These are phyloP conservation scores for Chytriomyces confervae DNA, from an alignment of 192 early-diverging fungal genomes.

Conservation along the genomic window DNA sequence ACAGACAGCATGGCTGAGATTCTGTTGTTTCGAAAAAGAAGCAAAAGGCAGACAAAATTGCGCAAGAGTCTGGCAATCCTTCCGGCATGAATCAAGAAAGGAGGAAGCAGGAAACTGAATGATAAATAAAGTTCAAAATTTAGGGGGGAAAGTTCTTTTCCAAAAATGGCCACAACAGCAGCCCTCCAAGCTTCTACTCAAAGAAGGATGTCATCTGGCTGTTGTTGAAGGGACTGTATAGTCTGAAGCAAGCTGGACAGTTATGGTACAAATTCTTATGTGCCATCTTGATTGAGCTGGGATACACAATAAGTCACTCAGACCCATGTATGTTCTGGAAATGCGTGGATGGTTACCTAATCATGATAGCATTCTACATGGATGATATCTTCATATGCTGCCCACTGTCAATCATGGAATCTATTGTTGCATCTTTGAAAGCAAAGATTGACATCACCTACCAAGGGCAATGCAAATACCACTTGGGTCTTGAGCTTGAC, in stretches of 20 bases:
- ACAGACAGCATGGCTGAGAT: conserved; percentile 37
- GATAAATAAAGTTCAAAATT: too few relatives aligned
- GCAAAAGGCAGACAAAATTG: conserved; percentile 56
- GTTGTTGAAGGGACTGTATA: conserved; percentile 1
- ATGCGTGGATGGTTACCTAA: background rate
- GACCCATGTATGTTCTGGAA: conserved; percentile 20
- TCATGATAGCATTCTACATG: conserved; percentile 7
- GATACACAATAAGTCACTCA: background rate
- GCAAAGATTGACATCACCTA: background rate
- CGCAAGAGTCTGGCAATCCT: conserved; percentile 23
- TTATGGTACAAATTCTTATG: conserved; percentile 8
- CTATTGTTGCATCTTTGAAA: background rate
- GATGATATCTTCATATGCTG: background rate
- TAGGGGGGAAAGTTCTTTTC: too few relatives aligned
- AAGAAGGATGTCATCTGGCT: background rate
- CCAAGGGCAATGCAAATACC: conserved; percentile 1
- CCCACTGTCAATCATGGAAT: conserved; percentile 5
- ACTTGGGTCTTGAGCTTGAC: background rate
- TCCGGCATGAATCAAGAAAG: conserved; percentile 25
- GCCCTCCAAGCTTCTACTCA: background rate
- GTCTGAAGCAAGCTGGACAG: conserved; percentile 22
- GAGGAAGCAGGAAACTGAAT: too few relatives aligned
- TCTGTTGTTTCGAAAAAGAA: conserved; percentile 47
- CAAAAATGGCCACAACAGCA: too few relatives aligned
- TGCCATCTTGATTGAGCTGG: background rate